Percentiles rank a stretch among this genome's conserved stretches.
phyloP scores from a whole-genome alignment of 371 early-diverging fungal genomes.

The Apophysomyces elegans region DNA sequence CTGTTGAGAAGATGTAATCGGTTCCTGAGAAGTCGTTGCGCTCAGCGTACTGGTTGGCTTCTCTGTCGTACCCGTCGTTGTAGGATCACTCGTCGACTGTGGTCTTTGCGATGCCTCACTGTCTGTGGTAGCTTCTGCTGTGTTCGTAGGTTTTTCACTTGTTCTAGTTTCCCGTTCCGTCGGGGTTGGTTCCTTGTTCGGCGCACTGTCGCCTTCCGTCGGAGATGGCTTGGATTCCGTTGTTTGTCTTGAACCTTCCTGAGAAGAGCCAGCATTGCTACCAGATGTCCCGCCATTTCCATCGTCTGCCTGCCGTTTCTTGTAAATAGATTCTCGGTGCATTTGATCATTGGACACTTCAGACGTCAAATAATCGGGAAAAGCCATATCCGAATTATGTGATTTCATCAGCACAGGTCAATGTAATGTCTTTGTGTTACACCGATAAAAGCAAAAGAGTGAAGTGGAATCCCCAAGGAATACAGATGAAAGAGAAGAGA shows the following conservation, averaged over 20 bases:
- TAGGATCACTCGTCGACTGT: neutral
- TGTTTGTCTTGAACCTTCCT: neutral
- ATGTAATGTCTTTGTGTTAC: neutral
- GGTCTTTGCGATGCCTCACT: neutral
- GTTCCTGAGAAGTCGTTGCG: neutral
- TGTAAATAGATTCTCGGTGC: neutral
- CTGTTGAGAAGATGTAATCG: neutral
- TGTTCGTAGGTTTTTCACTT: slow-evolving; percentile 1
- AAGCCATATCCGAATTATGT: neutral
- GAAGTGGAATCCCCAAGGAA: neutral
- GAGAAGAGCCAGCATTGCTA: neutral
- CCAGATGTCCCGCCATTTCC: neutral
- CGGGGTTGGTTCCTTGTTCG: slow-evolving; percentile 14
- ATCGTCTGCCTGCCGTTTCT: neutral
- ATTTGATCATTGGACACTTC: neutral
- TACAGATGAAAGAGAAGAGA: slow-evolving; percentile 12
- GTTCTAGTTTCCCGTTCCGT: slow-evolving; percentile 7
- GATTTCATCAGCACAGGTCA: neutral
- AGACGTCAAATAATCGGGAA: neutral
- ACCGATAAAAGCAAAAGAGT: neutral
- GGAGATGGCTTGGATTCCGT: slow-evolving; percentile 13
- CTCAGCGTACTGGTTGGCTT: neutral
- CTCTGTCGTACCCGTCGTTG: neutral
- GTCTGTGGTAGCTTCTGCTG: neutral
- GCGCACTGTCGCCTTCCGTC: slow-evolving; percentile 10